Conservation (phyloP, 2,329 filamentous ascomycete genomes). For the Pseudonectria buxi region DNA sequence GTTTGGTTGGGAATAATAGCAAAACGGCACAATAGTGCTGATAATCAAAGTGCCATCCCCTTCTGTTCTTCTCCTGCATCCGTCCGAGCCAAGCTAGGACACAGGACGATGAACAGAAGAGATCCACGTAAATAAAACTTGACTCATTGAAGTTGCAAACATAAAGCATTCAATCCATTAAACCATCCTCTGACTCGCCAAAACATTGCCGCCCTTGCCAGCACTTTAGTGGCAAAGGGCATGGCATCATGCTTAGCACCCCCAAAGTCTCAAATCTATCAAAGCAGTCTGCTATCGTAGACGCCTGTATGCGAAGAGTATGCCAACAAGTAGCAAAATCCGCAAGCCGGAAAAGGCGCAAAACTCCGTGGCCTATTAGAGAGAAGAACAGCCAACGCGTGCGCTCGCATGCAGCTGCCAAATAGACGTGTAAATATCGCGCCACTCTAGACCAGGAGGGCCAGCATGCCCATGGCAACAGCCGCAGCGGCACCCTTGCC, state of each 20-base stretch:
- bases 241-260: conserved; percentile 12
- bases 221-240: conserved; percentile 11
- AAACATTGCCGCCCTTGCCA: conserved; percentile 14
- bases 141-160: conserved; percentile 8
- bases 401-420: too few species aligned
- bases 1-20: conserved; percentile 21
- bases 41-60: conserved; percentile 12
- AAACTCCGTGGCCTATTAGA: too few species aligned
- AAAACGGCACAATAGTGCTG: conserved; percentile 17
- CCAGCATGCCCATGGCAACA: conserved; percentile 45
- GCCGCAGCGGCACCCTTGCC: conserved; percentile 41
- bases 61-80: neutral
- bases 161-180: conserved; percentile 12
- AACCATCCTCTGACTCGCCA: conserved; percentile 13
- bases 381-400: too few species aligned
- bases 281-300: conserved; percentile 6
- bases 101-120: too few species aligned
- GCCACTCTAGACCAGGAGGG: conserved; percentile 40
- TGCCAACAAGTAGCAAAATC: too few species aligned
- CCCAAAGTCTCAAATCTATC: conserved; percentile 17
- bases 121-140: neutral
- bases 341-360: too few species aligned
- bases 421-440: neutral
- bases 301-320: too few species aligned
- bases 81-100: too few species aligned